phyloP scores from a whole-genome alignment of 2,329 filamentous ascomycete species.

The Colletotrichum graminicola region DNA sequence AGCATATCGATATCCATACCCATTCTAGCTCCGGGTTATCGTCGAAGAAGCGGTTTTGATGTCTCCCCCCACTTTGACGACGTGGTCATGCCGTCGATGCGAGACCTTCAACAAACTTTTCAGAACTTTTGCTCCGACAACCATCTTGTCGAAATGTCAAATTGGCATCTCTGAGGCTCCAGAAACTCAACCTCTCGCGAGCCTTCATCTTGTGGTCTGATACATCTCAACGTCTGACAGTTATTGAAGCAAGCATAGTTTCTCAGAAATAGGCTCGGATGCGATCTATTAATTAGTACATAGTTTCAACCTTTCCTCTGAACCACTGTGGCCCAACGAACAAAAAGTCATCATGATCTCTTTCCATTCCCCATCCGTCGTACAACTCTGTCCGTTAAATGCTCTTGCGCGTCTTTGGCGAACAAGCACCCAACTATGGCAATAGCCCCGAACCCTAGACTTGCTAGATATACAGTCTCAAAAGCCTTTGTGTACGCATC shows the following conservation, averaged over 20 bases:
- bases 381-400: constrained; percentile 52
- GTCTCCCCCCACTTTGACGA: neutral
- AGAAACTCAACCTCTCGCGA: neutral
- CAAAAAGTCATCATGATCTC: neutral
- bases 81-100: neutral
- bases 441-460: constrained; percentile 54
- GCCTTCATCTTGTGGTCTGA: no score
- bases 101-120: neutral
- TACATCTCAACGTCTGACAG: neutral
- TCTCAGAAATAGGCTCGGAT: neutral
- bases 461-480: constrained; percentile 56
- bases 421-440: constrained; percentile 53
- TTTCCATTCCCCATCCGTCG: constrained; percentile 49
- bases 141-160: accelerated
- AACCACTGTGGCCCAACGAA: no score
- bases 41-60: neutral
- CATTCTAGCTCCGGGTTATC: neutral
- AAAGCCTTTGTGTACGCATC: constrained; percentile 55
- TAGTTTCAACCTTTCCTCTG: accelerated
- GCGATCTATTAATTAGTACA: neutral
- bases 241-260: neutral
- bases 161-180: neutral
- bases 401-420: constrained; percentile 51
- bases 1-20: neutral
- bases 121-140: neutral